Conservation (phyloP, 2,329 filamentous ascomycete species). For the Paecilomyces fulvus region DNA sequence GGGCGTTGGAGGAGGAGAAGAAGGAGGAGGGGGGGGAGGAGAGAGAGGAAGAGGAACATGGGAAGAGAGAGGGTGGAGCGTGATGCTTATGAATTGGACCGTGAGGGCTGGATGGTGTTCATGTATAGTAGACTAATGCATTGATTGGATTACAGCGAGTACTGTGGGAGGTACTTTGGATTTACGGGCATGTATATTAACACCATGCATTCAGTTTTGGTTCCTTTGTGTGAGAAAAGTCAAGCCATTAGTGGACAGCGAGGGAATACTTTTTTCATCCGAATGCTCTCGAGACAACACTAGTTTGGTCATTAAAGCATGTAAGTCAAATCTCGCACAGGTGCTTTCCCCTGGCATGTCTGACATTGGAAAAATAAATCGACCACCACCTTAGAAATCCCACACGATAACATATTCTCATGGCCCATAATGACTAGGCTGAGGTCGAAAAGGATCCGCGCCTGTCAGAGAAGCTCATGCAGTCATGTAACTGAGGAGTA, state of each 20-base stretch:
- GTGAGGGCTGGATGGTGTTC: not conserved
- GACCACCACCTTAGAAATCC: not conserved
- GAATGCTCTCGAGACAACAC: not conserved
- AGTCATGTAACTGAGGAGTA: slow-evolving; percentile 41
- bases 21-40: slow-evolving; percentile 7
- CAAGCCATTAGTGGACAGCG: not conserved
- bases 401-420: not conserved
- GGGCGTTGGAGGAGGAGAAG: slow-evolving; percentile 23
- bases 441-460: not conserved
- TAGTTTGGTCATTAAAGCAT: not conserved
- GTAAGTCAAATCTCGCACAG: not conserved
- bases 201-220: too few relatives aligned
- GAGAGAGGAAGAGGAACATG: slow-evolving; percentile 7
- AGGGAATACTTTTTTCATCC: not conserved
- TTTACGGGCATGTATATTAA: not conserved
- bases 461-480: slow-evolving; percentile 1
- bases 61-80: slow-evolving; percentile 1
- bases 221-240: not conserved
- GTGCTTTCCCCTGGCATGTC: not conserved
- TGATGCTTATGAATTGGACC: not conserved
- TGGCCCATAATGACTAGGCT: not conserved
- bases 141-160: not conserved
- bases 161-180: not conserved
- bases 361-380: not conserved
- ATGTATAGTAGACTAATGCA: not conserved